Percentiles rank a stretch among this genome's conserved stretches.
These are phyloP conservation scores for Nyctanthes arbortristis DNA, from an alignment of 257 asterid genomes.

Conservation along the genomic window DNA sequence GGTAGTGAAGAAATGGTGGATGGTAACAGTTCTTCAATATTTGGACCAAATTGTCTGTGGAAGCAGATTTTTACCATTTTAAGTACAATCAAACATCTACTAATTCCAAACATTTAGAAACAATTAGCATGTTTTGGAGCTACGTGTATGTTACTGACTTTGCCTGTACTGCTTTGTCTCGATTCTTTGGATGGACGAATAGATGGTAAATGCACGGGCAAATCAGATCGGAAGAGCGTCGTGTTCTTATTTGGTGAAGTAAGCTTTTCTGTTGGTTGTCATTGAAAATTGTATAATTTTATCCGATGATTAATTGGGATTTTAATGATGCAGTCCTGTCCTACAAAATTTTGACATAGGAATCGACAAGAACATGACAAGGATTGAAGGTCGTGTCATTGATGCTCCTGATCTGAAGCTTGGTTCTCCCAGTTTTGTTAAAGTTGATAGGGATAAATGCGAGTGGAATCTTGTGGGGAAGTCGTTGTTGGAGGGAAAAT, in stretches of 20 bases:
- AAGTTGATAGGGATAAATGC: conserved; percentile 52
- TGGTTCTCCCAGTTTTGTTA: conserved; percentile 43
- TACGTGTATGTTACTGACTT: no score
- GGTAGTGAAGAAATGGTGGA: no score
- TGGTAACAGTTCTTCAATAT: no score
- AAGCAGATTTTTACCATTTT: no score
- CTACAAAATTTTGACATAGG: conserved; percentile 47
- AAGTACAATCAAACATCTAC: no score
- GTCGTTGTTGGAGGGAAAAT: conserved; percentile 52
- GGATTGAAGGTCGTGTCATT: conserved; percentile 57
- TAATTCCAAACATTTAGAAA: no score
- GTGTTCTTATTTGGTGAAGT: not conserved
- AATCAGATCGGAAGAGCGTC: not conserved
- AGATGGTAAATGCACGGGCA: not conserved
- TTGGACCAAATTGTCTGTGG: no score
- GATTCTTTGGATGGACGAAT: no score
- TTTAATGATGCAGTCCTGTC: conserved; percentile 33
- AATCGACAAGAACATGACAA: conserved; percentile 51
- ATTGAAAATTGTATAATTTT: not conserved
- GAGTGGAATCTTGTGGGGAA: conserved; percentile 61
- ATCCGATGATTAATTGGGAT: not conserved
- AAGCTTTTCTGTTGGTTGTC: not conserved
- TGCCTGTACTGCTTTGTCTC: no score
- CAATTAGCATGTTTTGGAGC: no score
- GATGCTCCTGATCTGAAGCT: conserved; percentile 57